Evolutionary conservation across 1,139 yeast species (phyloP), one percentile per base, ranked within the genome.

Genomic region (Candida sp.): DNA sequence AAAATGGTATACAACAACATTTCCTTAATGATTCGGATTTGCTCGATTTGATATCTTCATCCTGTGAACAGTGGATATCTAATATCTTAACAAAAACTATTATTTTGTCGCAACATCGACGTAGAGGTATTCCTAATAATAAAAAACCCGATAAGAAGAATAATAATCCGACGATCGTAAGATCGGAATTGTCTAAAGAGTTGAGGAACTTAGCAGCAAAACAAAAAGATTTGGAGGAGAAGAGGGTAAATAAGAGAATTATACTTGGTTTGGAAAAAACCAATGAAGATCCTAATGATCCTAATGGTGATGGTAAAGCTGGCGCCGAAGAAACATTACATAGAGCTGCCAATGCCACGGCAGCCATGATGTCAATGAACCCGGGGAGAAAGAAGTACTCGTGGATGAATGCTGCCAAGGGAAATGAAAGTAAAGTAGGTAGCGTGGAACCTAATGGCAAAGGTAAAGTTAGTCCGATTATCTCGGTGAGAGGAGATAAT

Each of bases 341-440:
- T 59, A 76, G 95, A 51, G 97, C 97, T 2, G 95, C 98, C 1
- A 91, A 93, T 61, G 93, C 95, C 5, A 93, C 98, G 0, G 98
- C 97, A 1, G 89, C 95, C 1, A 79, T 93, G 84, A 91, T 93
- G 96, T 82, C 95, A 35, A 89, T 91, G 58, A 82, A 86, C 49
- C 86, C 85, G 51, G 82, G 84, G 45, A 64, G 75, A 40, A 78
- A 79, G 54, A 88, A 87, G 61, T 93, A 93, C 61, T 86, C 95
- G 37, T 93, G 99, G 99, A 82, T 93, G 87, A 82, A 87, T 3
- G 79, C 81, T 2, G 62, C 60, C 22, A 56, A 59, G n/a, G 57
- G 54, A 27, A 55, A 53, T 42, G 51, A 55, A n/a, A 55, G 63
- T 2, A 50, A 51, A 22, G 48, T 49, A 21, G 41, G 50, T 3